phyloP scores from a whole-genome alignment of 1,139 yeast genomes.

The Sugiyamaella japonica region DNA sequence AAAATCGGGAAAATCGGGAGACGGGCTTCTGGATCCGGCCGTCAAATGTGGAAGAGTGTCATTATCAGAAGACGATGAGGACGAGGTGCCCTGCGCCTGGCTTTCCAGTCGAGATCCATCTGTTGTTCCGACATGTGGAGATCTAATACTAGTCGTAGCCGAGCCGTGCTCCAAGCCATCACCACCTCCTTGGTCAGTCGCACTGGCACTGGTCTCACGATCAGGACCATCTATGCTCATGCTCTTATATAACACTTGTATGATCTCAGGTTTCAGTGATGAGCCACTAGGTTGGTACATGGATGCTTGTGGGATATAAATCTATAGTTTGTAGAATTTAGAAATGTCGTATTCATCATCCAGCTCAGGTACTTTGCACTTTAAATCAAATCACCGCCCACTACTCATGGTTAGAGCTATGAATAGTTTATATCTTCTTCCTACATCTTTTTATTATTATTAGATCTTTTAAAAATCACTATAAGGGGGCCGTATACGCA shows the following conservation, averaged over 20 bases:
- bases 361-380: neutral
- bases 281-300: neutral
- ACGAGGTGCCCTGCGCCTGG: neutral
- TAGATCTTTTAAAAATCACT: too few species aligned
- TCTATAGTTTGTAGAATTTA: too few species aligned
- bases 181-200: neutral
- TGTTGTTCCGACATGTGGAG: neutral
- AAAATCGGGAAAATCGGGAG: neutral
- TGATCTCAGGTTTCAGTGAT: neutral
- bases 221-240: neutral
- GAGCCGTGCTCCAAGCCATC: neutral
- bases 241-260: neutral
- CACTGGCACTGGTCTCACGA: neutral
- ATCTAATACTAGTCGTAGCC: neutral
- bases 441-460: too few species aligned
- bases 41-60: neutral
- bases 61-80: neutral
- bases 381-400: too few species aligned
- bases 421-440: too few species aligned
- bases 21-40: neutral
- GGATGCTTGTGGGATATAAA: neutral
- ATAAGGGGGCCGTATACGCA: too few species aligned
- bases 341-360: neutral
- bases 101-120: neutral
- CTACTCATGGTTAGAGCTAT: too few species aligned